These are phyloP conservation scores for Saksenaea oblongispora DNA, from an alignment of 371 early-diverging fungal species.

Conservation along the genomic window DNA sequence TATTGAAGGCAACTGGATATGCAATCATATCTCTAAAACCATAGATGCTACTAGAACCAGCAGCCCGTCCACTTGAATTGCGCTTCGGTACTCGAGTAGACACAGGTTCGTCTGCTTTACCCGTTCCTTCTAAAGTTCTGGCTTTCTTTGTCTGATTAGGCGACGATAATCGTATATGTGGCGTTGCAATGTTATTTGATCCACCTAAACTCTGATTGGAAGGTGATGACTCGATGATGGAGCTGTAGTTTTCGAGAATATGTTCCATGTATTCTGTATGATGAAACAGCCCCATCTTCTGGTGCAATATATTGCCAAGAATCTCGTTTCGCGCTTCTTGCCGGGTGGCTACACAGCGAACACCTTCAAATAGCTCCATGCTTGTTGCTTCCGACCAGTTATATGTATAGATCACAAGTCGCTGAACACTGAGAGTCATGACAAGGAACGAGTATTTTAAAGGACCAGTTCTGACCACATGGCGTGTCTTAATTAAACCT, in stretches of 20 bases:
- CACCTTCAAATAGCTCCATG: conserved; percentile 57
- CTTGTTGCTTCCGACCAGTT: conserved; percentile 67
- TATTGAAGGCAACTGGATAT: conserved; percentile 12
- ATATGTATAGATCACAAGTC: conserved; percentile 67
- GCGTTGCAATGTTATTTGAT: conserved; percentile 12
- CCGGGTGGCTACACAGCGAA: conserved; percentile 34
- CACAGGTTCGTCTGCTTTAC: conserved; percentile 6
- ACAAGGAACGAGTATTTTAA: conserved; percentile 65
- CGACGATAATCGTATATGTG: conserved; percentile 25
- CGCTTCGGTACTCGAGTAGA: conserved; percentile 3
- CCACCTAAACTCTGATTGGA: conserved; percentile 1
- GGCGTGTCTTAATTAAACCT: not conserved
- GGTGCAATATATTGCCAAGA: conserved; percentile 62
- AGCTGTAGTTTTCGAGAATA: conserved; percentile 20
- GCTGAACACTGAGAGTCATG: conserved; percentile 57
- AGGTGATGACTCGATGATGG: not conserved
- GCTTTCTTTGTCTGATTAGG: conserved; percentile 20
- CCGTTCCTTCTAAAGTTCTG: conserved; percentile 1
- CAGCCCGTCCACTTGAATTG: not conserved
- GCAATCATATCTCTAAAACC: conserved; percentile 30
- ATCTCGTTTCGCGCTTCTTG: conserved; percentile 58
- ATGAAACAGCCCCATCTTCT: conserved; percentile 76
- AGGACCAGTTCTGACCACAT: conserved; percentile 19
- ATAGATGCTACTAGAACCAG: conserved; percentile 9
- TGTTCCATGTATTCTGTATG: conserved; percentile 40